A percentile compares a stretch with the other conserved stretches of the same genome.
Conservation (phyloP, 164 flowering plant species). For the Saururus chinensis region DNA sequence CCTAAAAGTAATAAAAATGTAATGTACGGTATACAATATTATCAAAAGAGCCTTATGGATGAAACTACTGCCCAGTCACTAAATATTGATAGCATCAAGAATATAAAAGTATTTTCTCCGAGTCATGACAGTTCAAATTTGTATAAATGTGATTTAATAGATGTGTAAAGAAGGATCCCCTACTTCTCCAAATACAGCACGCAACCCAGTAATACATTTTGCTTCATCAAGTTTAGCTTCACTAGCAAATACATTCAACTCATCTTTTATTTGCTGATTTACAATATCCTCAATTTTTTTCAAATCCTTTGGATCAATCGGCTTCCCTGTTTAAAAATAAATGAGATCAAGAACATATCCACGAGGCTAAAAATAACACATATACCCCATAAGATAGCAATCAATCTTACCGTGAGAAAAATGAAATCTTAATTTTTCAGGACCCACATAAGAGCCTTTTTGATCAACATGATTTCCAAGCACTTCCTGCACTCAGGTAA, state of each 20-base stretch:
- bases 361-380: background rate
- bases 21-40: too few relatives aligned
- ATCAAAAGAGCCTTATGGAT: too few relatives aligned
- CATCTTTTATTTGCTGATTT: constrained; percentile 73
- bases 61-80: too few relatives aligned
- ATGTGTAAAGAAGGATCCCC: constrained; percentile 8
- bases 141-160: background rate
- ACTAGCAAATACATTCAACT: constrained; percentile 63
- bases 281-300: constrained; percentile 77
- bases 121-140: background rate
- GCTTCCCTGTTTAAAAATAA: constrained; percentile 48
- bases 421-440: constrained; percentile 91
- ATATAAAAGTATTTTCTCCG: too few relatives aligned
- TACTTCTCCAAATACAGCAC: constrained; percentile 99
- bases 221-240: constrained; percentile 80
- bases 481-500: constrained; percentile 56
- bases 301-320: constrained; percentile 60
- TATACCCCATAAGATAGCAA: background rate
- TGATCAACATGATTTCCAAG: constrained; percentile 97
- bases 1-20: constrained; percentile 28
- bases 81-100: too few relatives aligned
- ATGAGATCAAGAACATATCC: background rate
- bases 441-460: constrained; percentile 98
- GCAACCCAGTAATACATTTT: constrained; percentile 68
- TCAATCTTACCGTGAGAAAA: constrained; percentile 79